Evolutionary conservation across 2,329 filamentous ascomycete species (phyloP), one percentile per base, ranked within the genome.

Genomic region (Trichoderma sp.): DNA sequence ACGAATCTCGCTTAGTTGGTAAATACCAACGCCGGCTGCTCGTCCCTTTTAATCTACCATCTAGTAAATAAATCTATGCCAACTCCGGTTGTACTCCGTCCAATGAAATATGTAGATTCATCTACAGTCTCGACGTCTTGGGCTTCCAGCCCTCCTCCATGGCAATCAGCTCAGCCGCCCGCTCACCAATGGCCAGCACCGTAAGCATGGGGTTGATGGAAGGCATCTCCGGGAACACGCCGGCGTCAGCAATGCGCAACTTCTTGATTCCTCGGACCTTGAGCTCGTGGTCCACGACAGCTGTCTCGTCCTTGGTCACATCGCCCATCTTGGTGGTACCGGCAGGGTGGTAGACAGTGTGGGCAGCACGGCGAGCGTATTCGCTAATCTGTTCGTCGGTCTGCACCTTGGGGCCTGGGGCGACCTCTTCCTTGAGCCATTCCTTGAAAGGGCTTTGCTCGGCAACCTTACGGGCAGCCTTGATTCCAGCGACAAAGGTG

Each of bases 301-400:
- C 94, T 83, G 92, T 85, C 67, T 89, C 85, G 82, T 97, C 94
- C 71, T 86, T 89, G 74, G 83, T 83, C 6, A 93, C 85, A 81
- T 95, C 91, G 41, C 94, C 94, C 95, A 97, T 97, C 88, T 95
- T 95, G 74, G 94, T 97, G 21, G 95, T 97, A 71, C 95, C 95
- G 14, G 93, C 93, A 0, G 95, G 95, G 84, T 97, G 95, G 85
- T 97, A 97, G 35, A 97, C 94, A 2, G 95, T 97, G 84, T 97
- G 95, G 5, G 94, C 94, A 6, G 90, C 95, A 63, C 91, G 90
- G 64, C 95, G 90, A 45, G 93, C 95, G 83, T 97, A 97, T 85
- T 95, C 92, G 83, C 89, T 92, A 9, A 97, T 89, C 74, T 93
- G 93, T 84, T 95, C 94, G 81, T 97, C 94, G 7, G 91, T 92